These are phyloP conservation scores for Paramecium sonneborni DNA, from an alignment of 73 alveolate genomes.

Conservation along the genomic window DNA sequence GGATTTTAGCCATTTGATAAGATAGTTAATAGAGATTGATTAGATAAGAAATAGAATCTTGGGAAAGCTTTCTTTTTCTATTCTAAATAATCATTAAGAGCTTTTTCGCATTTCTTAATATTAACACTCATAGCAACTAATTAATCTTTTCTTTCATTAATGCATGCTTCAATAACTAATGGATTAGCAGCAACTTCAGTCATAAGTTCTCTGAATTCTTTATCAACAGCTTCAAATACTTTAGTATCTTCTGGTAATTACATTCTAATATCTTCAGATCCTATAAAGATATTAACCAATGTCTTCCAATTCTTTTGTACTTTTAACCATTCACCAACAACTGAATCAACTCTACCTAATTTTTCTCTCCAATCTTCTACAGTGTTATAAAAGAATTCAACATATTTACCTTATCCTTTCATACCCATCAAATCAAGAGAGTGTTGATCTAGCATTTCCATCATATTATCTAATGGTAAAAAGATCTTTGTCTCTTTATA, in stretches of 20 bases:
- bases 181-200: conserved; percentile 91
- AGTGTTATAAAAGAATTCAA: conserved; percentile 88
- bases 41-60: conserved; percentile 99
- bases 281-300: conserved; percentile 97
- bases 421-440: conserved; percentile 95
- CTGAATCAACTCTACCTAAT: conserved; percentile 97
- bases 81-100: conserved; percentile 96
- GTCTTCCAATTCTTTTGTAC: conserved; percentile 99
- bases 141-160: conserved; percentile 65
- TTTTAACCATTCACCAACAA: conserved; percentile 98
- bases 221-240: conserved; percentile 97
- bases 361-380: conserved; percentile 95
- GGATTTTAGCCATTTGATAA: conserved; percentile 98
- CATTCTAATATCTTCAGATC: conserved; percentile 98
- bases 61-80: conserved; percentile 98
- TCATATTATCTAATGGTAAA: conserved; percentile 85
- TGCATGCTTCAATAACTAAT: conserved; percentile 88
- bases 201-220: conserved; percentile 98
- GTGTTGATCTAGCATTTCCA: conserved; percentile 92
- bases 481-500: conserved; percentile 80
- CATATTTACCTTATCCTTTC: conserved; percentile 89
- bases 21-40: conserved; percentile 98
- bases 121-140: conserved; percentile 83
- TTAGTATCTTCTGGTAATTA: conserved; percentile 99
- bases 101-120: conserved; percentile 98